Evolutionary conservation across 192 early-diverging fungal genomes (phyloP).

Genomic region (Pilaira anomala): DNA sequence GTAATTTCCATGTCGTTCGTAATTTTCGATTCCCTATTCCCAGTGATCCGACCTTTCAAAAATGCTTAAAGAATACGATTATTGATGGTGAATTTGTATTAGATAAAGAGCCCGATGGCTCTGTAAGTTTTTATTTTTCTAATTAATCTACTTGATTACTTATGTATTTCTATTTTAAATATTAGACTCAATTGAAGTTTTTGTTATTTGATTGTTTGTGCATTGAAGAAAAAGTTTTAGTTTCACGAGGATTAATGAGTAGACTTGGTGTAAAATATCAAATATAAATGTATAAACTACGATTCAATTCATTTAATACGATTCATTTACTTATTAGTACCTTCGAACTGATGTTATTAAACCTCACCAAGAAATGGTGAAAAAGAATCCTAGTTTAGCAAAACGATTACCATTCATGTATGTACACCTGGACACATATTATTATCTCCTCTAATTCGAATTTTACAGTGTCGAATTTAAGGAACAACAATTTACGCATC

Average conservation of each 20-base stretch:
- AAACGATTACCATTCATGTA: conserved; percentile 55
- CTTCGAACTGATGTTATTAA: conserved; percentile 59
- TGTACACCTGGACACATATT: background rate
- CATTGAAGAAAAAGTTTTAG: conserved; percentile 51
- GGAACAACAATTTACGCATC: conserved; percentile 65
- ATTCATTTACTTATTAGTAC: conserved; percentile 41
- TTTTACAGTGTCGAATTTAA: conserved; percentile 61
- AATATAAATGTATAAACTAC: background rate
- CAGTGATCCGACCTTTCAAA: conserved; percentile 23
- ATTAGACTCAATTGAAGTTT: conserved; percentile 42
- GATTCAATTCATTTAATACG: background rate
- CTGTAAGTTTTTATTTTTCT: conserved; percentile 24
- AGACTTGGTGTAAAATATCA: conserved; percentile 73
- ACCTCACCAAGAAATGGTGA: conserved; percentile 56
- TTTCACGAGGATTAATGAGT: conserved; percentile 54
- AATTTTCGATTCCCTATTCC: conserved; percentile 63
- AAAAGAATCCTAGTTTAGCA: conserved; percentile 34
- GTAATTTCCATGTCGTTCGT: conserved; percentile 67
- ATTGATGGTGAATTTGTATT: conserved; percentile 92
- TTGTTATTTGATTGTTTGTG: conserved; percentile 76
- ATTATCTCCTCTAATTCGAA: background rate
- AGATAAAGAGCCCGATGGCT: conserved; percentile 62
- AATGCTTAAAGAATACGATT: conserved; percentile 68
- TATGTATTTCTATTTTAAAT: background rate
- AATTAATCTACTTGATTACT: background rate